Conservation (phyloP, 352 stramenopile species). For the Globisporangium carolinianum region DNA sequence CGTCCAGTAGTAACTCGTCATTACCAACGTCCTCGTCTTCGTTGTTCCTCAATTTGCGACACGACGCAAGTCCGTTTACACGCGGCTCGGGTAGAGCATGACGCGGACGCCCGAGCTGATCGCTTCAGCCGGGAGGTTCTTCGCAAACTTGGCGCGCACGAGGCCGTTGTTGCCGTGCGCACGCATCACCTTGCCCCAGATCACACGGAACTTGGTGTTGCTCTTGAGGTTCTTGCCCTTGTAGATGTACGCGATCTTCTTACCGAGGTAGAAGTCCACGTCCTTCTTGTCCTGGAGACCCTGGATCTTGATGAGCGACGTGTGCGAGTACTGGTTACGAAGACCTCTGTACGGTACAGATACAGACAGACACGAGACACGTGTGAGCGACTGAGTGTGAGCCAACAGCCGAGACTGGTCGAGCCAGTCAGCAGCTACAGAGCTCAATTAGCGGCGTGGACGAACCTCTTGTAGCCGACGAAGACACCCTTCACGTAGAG, state of each 20-base stretch:
- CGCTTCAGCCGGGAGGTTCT: conserved; percentile 94
- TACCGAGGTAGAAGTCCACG: conserved; percentile 99
- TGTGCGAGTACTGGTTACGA: conserved; percentile 97
- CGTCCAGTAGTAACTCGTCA: conserved; percentile 15
- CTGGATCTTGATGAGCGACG: conserved; percentile 98
- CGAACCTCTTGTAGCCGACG: conserved; percentile 96
- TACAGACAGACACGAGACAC: background rate
- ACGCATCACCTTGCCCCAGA: conserved; percentile 98
- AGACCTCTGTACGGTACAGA: conserved; percentile 55
- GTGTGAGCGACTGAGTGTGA: background rate
- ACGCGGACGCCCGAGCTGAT: conserved; percentile 97
- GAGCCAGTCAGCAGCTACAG: background rate
- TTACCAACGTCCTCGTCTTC: conserved; percentile 39
- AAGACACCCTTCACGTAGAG: conserved; percentile 99
- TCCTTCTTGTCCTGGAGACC: conserved; percentile 97
- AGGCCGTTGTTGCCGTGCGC: conserved; percentile 98
- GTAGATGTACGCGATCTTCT: conserved; percentile 99
- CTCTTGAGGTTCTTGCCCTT: conserved; percentile 95
- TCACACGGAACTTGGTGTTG: conserved; percentile 97
- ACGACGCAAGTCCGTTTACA: conserved; percentile 62
- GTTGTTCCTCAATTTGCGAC: no score
- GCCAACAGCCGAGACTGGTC: background rate
- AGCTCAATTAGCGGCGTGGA: background rate
- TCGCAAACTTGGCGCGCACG: conserved; percentile 98
- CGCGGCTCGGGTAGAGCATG: conserved; percentile 99